Percentiles rank a stretch among this genome's conserved stretches.
phyloP scores from a whole-genome alignment of 305 asterid genomes.

The Fraxinus angustifolia region DNA sequence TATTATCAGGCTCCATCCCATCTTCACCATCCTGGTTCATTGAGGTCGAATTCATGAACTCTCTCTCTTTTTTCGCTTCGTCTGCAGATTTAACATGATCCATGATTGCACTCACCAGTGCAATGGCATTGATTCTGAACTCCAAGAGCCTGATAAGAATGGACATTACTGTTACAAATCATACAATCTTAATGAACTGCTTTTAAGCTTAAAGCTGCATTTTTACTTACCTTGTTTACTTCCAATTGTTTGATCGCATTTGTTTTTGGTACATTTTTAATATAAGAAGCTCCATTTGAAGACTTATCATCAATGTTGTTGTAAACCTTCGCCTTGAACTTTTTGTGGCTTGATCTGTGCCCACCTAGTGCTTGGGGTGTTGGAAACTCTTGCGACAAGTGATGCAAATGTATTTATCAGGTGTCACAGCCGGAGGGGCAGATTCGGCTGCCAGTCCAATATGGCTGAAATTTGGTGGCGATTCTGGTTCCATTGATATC shows the following conservation, averaged over 20 bases:
- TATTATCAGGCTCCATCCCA: neutral
- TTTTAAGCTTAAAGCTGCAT: neutral
- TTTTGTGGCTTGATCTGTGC: constrained; percentile 38
- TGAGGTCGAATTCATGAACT: constrained; percentile 32
- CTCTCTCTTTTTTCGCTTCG: neutral
- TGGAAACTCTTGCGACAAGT: constrained; percentile 21
- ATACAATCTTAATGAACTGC: neutral
- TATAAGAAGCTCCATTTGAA: neutral
- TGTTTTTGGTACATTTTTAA: neutral
- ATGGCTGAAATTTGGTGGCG: neutral
- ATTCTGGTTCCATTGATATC: neutral
- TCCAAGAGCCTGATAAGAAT: constrained; percentile 15
- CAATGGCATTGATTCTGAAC: neutral
- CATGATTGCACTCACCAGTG: neutral
- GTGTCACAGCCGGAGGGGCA: neutral
- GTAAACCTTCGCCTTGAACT: constrained; percentile 14
- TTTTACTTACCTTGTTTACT: neutral
- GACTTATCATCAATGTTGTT: constrained; percentile 14
- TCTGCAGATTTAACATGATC: neutral
- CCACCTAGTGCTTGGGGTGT: constrained; percentile 43
- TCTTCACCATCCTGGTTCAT: constrained; percentile 19
- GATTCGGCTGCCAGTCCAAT: neutral
- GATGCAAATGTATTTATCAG: constrained; percentile 16
- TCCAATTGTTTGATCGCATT: neutral
- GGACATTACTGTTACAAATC: neutral